Percentiles rank a stretch among this genome's conserved stretches.
Evolutionary conservation across 495 filamentous ascomycete species (phyloP).

Genomic region (Penicillium odoratum): DNA sequence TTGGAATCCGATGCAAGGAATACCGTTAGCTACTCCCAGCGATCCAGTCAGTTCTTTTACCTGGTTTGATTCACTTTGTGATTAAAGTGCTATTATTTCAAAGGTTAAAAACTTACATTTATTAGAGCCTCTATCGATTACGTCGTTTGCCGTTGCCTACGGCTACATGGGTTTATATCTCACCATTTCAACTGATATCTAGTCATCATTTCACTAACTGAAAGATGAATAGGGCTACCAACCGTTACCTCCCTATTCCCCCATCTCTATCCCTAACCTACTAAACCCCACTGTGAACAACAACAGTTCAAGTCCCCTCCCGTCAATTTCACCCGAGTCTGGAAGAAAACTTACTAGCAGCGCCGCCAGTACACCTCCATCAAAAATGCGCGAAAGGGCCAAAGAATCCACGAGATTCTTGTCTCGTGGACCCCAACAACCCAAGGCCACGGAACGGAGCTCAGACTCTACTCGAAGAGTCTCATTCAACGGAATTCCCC

Average conservation of each 20-base stretch:
- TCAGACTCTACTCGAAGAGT: background rate
- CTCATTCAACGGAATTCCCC: background rate
- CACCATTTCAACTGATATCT: background rate
- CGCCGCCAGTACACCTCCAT: background rate
- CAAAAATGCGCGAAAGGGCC: background rate
- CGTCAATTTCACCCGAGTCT: background rate
- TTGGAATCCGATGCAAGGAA: background rate
- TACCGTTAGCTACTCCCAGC: background rate
- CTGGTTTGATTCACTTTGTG: background rate
- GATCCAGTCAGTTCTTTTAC: background rate
- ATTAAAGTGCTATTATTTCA: too few relatives aligned
- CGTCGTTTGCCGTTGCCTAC: background rate
- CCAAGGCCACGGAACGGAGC: background rate
- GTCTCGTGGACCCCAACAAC: background rate
- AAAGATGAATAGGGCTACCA: background rate
- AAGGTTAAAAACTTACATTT: background rate
- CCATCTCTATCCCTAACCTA: background rate
- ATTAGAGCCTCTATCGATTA: background rate
- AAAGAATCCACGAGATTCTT: background rate
- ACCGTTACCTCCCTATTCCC: background rate
- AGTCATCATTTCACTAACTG: background rate
- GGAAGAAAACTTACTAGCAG: background rate
- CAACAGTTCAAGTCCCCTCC: background rate
- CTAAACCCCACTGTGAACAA: background rate
- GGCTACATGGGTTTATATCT: background rate